A percentile compares a stretch with the other conserved stretches of the same genome.
These are phyloP conservation scores for Metschnikowia rubicola DNA, from an alignment of 805 yeast genomes.

Conservation along the genomic window DNA sequence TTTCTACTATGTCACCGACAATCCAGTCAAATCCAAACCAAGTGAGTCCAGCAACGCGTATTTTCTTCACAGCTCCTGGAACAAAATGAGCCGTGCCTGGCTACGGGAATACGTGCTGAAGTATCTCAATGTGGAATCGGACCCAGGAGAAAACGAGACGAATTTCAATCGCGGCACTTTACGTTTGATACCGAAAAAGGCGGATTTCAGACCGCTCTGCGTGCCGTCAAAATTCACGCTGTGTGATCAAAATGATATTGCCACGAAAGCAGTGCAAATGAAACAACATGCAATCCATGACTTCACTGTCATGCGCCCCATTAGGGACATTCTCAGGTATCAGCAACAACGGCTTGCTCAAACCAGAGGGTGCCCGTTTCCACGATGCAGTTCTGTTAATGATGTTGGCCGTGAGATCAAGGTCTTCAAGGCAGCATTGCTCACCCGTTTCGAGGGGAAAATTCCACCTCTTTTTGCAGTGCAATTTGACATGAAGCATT, in stretches of 20 bases:
- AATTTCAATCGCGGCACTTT: constrained; percentile 35
- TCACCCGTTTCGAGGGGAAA: constrained; percentile 1
- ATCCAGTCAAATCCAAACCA: background rate
- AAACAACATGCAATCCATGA: constrained; percentile 32
- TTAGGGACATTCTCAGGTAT: constrained; percentile 23
- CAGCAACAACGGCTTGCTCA: constrained; percentile 13
- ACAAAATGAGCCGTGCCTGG: constrained; percentile 38
- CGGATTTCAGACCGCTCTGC: constrained; percentile 58
- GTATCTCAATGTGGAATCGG: constrained; percentile 25
- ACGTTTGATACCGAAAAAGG: constrained; percentile 57
- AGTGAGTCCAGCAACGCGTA: constrained; percentile 36
- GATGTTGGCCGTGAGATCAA: constrained; percentile 43
- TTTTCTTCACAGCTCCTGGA: constrained; percentile 63
- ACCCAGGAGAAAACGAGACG: background rate
- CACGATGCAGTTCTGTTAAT: constrained; percentile 38
- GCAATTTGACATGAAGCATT: constrained; percentile 72
- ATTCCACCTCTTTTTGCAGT: constrained; percentile 46
- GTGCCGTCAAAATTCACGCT: constrained; percentile 36
- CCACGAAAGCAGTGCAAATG: constrained; percentile 20
- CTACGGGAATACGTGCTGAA: constrained; percentile 38
- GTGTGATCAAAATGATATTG: background rate
- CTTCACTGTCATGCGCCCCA: constrained; percentile 42
- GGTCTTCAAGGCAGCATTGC: constrained; percentile 31
- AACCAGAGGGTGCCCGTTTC: constrained; percentile 13
- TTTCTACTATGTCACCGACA: constrained; percentile 67